phyloP scores from a whole-genome alignment of 1,139 yeast genomes.

The Tardiomyces digboiensis region DNA sequence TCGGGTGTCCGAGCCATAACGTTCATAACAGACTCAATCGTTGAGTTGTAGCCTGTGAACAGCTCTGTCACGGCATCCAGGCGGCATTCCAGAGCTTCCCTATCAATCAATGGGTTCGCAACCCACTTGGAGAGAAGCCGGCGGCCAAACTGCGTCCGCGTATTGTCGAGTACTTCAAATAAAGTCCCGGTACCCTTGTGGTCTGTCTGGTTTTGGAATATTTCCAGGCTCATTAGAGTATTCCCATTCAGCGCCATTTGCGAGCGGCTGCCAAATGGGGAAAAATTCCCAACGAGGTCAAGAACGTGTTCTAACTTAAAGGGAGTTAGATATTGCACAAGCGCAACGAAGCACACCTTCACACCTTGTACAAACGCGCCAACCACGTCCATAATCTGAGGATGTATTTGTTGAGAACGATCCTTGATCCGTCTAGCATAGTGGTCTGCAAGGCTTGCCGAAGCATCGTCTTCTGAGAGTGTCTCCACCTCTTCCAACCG shows the following conservation, averaged over 20 bases:
- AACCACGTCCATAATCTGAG: constrained; percentile 2
- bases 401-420: neutral
- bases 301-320: constrained; percentile 54
- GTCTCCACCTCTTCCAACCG: constrained; percentile 11
- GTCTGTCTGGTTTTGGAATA: constrained; percentile 58
- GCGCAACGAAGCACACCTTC: constrained; percentile 37
- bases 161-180: constrained; percentile 70
- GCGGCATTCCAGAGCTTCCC: constrained; percentile 46
- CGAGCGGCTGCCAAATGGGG: constrained; percentile 40
- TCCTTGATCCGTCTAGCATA: constrained; percentile 3
- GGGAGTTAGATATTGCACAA: constrained; percentile 48
- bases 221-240: constrained; percentile 61
- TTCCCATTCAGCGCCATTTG: constrained; percentile 63
- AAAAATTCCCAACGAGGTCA: constrained; percentile 39
- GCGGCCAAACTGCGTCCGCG: constrained; percentile 68
- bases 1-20: constrained; percentile 47
- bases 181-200: constrained; percentile 54
- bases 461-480: constrained; percentile 6
- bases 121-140: constrained; percentile 66
- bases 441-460: constrained; percentile 5
- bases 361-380: constrained; percentile 12
- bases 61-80: constrained; percentile 57
- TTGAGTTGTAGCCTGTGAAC: constrained; percentile 17
- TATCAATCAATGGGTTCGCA: constrained; percentile 53
- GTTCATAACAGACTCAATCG: constrained; percentile 41